These are phyloP conservation scores for Terfezia claveryi DNA, from an alignment of 495 filamentous ascomycete species.

Conservation along the genomic window DNA sequence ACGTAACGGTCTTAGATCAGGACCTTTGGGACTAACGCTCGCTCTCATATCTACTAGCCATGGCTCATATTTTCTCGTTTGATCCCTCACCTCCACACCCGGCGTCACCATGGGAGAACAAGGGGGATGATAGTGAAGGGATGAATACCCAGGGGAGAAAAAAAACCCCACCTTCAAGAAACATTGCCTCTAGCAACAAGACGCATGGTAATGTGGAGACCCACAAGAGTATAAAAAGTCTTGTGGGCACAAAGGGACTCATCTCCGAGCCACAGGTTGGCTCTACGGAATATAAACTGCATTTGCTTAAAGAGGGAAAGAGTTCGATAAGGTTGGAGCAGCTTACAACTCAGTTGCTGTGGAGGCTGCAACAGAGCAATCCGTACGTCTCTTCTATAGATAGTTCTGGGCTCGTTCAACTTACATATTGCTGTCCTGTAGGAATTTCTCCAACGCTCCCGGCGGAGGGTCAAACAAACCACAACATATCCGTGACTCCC, in stretches of 20 bases:
- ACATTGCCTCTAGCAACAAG: slow-evolving; percentile 2
- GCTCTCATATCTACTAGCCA: slow-evolving; percentile 18
- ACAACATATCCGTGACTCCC: slow-evolving; percentile 44
- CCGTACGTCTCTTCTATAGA: slow-evolving; percentile 30
- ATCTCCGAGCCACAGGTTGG: slow-evolving; percentile 85
- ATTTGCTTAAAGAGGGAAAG: slow-evolving; percentile 67
- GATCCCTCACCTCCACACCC: slow-evolving; percentile 72
- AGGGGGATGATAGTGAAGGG: not conserved
- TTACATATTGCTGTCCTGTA: slow-evolving; percentile 37
- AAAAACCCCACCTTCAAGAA: slow-evolving; percentile 1
- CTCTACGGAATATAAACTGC: slow-evolving; percentile 88
- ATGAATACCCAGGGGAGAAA: slow-evolving; percentile 7
- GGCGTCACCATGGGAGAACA: slow-evolving; percentile 53
- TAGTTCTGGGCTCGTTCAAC: slow-evolving; percentile 29
- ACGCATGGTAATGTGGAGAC: slow-evolving; percentile 39
- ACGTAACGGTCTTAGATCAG: no score
- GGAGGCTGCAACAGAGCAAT: slow-evolving; percentile 86
- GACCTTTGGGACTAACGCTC: no score
- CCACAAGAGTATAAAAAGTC: slow-evolving; percentile 33
- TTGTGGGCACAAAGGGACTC: slow-evolving; percentile 20
- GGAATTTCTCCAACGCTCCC: slow-evolving; percentile 23
- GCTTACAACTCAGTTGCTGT: slow-evolving; percentile 81
- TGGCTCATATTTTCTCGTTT: slow-evolving; percentile 94
- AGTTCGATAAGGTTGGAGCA: slow-evolving; percentile 59
- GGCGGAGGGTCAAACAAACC: slow-evolving; percentile 29